Conservation (phyloP, 2,329 filamentous ascomycete genomes). For the Colletotrichum eremochloae region DNA sequence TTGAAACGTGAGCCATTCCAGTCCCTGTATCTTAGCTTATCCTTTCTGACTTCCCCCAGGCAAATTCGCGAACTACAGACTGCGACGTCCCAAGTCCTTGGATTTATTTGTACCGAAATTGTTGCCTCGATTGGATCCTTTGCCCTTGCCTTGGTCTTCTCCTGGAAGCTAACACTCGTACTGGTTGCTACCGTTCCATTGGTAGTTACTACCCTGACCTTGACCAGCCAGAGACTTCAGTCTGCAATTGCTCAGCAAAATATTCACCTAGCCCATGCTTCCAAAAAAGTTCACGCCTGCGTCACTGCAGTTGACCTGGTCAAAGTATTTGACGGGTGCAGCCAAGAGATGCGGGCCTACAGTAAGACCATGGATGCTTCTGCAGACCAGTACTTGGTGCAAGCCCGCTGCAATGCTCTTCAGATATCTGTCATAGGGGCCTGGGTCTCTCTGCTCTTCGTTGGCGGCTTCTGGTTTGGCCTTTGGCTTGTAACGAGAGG, state of each 20-base stretch:
- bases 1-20: conserved; percentile 75
- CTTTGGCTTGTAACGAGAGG: conserved; percentile 73
- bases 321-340: conserved; percentile 85
- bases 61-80: conserved; percentile 86
- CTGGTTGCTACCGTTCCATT: conserved; percentile 81
- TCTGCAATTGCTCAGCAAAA: conserved; percentile 78
- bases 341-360: conserved; percentile 78
- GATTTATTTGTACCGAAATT: conserved; percentile 74
- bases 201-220: conserved; percentile 69
- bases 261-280: conserved; percentile 74
- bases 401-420: conserved; percentile 76
- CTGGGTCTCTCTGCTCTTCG: conserved; percentile 83
- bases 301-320: conserved; percentile 81
- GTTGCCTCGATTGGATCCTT: conserved; percentile 77
- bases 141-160: conserved; percentile 80
- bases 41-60: conserved; percentile 60
- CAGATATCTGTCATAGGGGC: conserved; percentile 82
- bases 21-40: background rate
- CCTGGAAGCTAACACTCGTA: conserved; percentile 87
- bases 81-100: conserved; percentile 84
- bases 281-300: conserved; percentile 78
- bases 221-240: conserved; percentile 73
- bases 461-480: conserved; percentile 92
- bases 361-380: conserved; percentile 67
- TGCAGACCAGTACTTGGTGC: conserved; percentile 73